Evolutionary conservation across 2,329 filamentous ascomycete genomes (phyloP), one percentile per base, ranked within the genome.

Genomic region (Phaeosphaeriaceae sp.): DNA sequence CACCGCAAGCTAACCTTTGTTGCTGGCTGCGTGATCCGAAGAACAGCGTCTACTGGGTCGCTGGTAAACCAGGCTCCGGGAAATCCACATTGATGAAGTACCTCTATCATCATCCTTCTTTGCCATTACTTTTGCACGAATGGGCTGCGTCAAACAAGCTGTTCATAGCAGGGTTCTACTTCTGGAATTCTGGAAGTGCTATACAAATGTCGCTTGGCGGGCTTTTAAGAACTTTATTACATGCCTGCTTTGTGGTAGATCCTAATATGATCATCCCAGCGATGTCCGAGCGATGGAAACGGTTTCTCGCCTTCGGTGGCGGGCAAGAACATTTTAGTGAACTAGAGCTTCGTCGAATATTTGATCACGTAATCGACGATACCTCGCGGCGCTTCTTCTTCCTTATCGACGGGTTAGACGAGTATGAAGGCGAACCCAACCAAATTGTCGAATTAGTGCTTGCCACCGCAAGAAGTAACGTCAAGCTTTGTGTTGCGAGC

Each of bases 61-160:
- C 73, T 23, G 82, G 82, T 1, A 83, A 81, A 49, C 76, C 81
- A 0, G 81, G 81, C 0, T 79, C 79, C 15, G 82, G 82, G 8
- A 84, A 84, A 56, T 83, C 80, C 0, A 84, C 80, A 0, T 58
- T 84, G 21, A 82, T 84, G 79, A 67, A 67, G 35, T 67, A 57
- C 35, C 35, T 70, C 2, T 63, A 54, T 43, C 44, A 64, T 22
- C 49, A 67, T 28, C 11, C 19, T 17, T n/a, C 56, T 1, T 54
- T 51, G 15, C 1, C 21, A 22, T 1, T 17, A 1, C 40, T 48
- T 1, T 42, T 67, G n/a, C 15, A 52, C 19, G 15, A 58, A 0
- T 84, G 81, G 81, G 73, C 79, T 0, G 63, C 44, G 0, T 54
- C 58, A 0, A 61, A 63, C 2, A 65, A 68, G 3, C 56, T 69